Percentiles rank a stretch among this genome's conserved stretches.
phyloP scores from a whole-genome alignment of 2,329 filamentous ascomycete genomes.

The Fusarium heterosporum region DNA sequence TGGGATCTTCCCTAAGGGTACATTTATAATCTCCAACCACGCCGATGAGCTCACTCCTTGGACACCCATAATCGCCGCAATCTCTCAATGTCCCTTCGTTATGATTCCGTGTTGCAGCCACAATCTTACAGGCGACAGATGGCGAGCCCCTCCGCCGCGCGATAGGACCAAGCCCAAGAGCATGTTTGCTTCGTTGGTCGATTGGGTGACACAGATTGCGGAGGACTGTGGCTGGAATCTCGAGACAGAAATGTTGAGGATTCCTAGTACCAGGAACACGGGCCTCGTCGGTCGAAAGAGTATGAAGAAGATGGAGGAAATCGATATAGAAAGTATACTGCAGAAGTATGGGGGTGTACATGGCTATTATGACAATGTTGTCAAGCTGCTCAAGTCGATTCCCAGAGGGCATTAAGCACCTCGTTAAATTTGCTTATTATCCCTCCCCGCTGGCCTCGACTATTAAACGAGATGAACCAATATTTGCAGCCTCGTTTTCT shows the following conservation, averaged over 20 bases:
- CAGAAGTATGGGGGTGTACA: constrained; percentile 65
- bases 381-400: constrained; percentile 66
- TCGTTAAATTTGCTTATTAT: neutral
- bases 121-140: constrained; percentile 79
- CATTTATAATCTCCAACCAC: constrained; percentile 97
- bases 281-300: constrained; percentile 77
- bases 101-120: constrained; percentile 97
- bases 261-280: constrained; percentile 91
- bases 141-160: constrained; percentile 72
- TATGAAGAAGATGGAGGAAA: constrained; percentile 43
- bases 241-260: constrained; percentile 87
- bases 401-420: constrained; percentile 41
- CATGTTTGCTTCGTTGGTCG: constrained; percentile 84
- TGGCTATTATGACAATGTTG: constrained; percentile 70
- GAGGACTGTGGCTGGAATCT: constrained; percentile 78
- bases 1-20: constrained; percentile 77
- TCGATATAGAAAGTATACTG: constrained; percentile 60
- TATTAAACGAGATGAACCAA: neutral
- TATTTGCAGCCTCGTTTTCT: neutral
- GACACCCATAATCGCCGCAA: constrained; percentile 87
- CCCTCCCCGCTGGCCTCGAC: neutral
- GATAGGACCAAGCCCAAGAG: constrained; percentile 67
- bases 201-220: constrained; percentile 79
- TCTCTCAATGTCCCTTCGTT: constrained; percentile 84
- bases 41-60: constrained; percentile 96